Conservation (phyloP, 2,329 filamentous ascomycete genomes). For the Rachicladosporium sp. region DNA sequence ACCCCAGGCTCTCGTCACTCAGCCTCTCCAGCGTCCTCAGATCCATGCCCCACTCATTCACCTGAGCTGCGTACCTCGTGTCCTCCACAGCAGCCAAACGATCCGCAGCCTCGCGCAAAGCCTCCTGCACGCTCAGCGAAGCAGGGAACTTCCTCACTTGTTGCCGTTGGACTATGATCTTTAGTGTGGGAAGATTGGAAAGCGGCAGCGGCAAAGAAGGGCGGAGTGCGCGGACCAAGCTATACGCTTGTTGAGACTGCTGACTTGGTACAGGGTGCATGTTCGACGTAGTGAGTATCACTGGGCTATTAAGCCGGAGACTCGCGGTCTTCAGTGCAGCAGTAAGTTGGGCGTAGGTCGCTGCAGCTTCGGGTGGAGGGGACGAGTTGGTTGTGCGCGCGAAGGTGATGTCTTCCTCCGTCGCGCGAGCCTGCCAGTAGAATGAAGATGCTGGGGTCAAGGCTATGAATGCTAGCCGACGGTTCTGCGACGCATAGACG, state of each 20-base stretch:
- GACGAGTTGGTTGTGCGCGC: not conserved
- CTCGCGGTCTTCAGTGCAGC: too few relatives aligned
- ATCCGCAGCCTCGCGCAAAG: slow-evolving; percentile 21
- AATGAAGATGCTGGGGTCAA: slow-evolving; percentile 46
- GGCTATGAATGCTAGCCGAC: slow-evolving; percentile 38
- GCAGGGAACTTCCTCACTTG: slow-evolving; percentile 25
- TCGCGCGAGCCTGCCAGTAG: slow-evolving; percentile 40
- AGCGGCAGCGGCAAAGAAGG: too few relatives aligned
- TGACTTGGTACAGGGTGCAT: too few relatives aligned
- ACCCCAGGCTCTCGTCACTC: too few relatives aligned
- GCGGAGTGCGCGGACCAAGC: too few relatives aligned
- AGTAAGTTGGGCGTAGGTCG: too few relatives aligned
- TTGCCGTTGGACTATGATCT: slow-evolving; percentile 23
- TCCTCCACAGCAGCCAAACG: slow-evolving; percentile 26
- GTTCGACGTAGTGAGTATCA: too few relatives aligned
- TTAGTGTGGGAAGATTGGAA: slow-evolving; percentile 13
- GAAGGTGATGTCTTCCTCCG: slow-evolving; percentile 20
- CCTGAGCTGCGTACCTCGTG: slow-evolving; percentile 14
- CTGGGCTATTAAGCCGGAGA: too few relatives aligned
- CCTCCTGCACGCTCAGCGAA: slow-evolving; percentile 27
- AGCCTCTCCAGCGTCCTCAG: too few relatives aligned
- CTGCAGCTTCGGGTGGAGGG: too few relatives aligned
- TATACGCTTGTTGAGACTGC: too few relatives aligned
- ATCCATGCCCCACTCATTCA: too few relatives aligned
- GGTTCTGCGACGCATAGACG: slow-evolving; percentile 34